phyloP scores from a whole-genome alignment of 345 rosid species.

The Salix koriyanagi region DNA sequence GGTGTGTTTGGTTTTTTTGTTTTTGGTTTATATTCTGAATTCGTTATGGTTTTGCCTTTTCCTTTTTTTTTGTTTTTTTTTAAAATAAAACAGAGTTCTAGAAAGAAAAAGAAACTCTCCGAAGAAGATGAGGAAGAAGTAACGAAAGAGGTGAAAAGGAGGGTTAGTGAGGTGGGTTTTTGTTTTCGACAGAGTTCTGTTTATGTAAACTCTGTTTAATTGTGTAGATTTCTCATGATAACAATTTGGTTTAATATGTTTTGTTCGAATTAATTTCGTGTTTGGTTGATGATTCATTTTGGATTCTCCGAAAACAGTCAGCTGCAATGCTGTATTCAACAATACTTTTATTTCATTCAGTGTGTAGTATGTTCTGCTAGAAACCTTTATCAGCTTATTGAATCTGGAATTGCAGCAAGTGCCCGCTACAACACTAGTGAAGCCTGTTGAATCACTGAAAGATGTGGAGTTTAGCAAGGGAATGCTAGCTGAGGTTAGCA shows the following conservation, averaged over 20 bases:
- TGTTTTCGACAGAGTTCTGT: not conserved
- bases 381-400: not conserved
- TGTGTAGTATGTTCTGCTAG: not conserved
- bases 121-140: not conserved
- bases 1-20: not conserved
- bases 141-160: not conserved
- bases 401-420: conserved; percentile 31
- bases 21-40: not conserved
- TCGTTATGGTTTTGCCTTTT: not conserved
- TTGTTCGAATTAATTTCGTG: not conserved
- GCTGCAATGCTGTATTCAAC: not conserved
- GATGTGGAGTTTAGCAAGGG: conserved; percentile 13
- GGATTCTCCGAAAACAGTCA: not conserved
- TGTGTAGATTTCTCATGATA: not conserved
- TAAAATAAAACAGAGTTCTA: not conserved
- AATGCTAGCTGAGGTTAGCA: conserved; percentile 57
- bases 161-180: not conserved
- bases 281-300: not conserved
- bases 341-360: not conserved
- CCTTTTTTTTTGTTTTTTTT: no score
- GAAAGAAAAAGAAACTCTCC: not conserved
- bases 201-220: not conserved
- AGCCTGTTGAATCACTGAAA: not conserved
- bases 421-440: conserved; percentile 2
- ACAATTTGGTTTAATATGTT: not conserved